phyloP scores from a whole-genome alignment of 306 rosid species.

The Ammopiptanthus mongolicus region DNA sequence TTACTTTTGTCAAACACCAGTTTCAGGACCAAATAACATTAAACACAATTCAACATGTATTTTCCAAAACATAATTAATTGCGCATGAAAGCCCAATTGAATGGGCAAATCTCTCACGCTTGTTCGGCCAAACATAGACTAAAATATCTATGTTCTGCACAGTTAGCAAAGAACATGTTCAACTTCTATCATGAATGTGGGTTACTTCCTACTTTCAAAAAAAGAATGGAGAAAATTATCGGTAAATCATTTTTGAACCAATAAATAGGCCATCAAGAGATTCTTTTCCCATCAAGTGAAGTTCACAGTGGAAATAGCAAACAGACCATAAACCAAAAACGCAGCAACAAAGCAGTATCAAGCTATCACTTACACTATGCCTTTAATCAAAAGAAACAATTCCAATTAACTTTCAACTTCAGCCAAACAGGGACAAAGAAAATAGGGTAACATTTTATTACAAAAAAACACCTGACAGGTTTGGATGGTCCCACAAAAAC shows the following conservation, averaged over 20 bases:
- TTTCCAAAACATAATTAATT: not conserved
- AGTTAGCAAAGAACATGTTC: not conserved
- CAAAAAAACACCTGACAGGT: not conserved
- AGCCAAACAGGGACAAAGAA: not conserved
- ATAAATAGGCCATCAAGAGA: not conserved
- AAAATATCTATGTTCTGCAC: not conserved
- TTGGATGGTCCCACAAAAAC: not conserved
- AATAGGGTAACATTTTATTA: not conserved
- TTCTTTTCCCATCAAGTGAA: not conserved
- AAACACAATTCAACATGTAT: not conserved
- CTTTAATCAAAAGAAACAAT: no score
- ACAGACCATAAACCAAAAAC: not conserved
- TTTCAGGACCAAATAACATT: not conserved
- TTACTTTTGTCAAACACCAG: not conserved
- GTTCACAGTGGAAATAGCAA: not conserved
- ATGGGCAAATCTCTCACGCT: not conserved
- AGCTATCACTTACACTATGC: no score
- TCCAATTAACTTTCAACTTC: not conserved
- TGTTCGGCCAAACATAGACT: not conserved
- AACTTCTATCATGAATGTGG: not conserved
- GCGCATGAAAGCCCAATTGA: not conserved
- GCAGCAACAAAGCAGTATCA: not conserved
- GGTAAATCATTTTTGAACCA: not conserved
- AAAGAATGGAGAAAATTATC: not conserved
- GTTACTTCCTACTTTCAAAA: not conserved